phyloP scores from a whole-genome alignment of 441 rosid genomes.

The Syzygium syzygioides region DNA sequence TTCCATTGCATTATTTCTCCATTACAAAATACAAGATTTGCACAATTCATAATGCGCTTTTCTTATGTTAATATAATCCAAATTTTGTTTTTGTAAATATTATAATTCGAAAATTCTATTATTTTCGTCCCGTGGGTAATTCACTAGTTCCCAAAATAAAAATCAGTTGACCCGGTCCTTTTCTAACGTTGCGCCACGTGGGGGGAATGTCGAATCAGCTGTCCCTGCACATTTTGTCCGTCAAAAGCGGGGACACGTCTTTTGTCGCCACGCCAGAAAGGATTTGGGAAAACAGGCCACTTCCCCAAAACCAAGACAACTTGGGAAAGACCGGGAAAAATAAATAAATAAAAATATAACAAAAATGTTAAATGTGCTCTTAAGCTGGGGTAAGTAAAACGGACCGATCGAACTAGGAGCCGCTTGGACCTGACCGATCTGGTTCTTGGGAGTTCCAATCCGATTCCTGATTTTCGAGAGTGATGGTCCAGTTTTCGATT shows the following conservation, averaged over 20 bases:
- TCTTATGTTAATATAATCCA: neutral
- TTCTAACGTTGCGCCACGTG: neutral
- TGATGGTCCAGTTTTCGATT: no score
- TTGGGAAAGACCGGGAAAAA: neutral
- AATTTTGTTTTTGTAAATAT: neutral
- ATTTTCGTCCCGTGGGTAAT: neutral
- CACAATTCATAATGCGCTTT: neutral
- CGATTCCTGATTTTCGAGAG: no score
- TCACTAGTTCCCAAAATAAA: neutral
- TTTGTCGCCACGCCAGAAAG: neutral
- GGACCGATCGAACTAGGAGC: fast-evolving
- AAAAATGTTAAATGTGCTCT: neutral
- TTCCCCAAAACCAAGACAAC: neutral
- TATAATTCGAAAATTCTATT: neutral
- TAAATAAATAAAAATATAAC: neutral
- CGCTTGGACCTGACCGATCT: fast-evolving
- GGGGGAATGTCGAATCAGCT: neutral
- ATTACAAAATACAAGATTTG: neutral
- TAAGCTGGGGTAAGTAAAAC: neutral
- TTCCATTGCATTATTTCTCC: neutral
- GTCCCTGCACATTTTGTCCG: neutral
- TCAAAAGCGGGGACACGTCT: neutral
- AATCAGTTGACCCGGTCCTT: neutral
- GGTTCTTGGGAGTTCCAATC: no score
- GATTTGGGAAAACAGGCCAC: neutral